phyloP scores from a whole-genome alignment of 345 rosid genomes.

The Eucalyptus camaldulensis region DNA sequence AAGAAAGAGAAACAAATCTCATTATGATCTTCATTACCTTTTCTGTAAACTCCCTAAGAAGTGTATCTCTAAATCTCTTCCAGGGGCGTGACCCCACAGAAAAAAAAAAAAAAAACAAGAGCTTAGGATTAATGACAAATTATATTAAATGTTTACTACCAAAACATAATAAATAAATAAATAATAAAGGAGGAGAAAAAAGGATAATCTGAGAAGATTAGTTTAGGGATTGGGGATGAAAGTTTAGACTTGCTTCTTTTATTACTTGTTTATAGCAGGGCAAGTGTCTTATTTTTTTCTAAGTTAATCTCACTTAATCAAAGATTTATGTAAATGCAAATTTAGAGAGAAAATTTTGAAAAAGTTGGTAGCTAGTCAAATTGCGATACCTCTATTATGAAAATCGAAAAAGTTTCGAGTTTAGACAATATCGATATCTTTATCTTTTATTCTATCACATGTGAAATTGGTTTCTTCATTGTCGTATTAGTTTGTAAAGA shows the following conservation, averaged over 20 bases:
- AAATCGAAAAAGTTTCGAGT: not conserved
- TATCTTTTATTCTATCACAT: not conserved
- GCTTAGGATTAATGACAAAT: not conserved
- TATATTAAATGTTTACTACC: not conserved
- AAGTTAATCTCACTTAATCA: not conserved
- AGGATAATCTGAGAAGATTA: not conserved
- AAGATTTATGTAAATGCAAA: not conserved
- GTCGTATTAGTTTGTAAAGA: not conserved
- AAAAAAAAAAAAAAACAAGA: not conserved
- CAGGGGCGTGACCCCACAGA: not conserved
- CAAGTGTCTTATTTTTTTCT: not conserved
- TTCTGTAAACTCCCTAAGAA: not conserved
- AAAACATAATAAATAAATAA: not conserved
- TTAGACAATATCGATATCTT: not conserved
- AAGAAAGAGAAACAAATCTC: not conserved
- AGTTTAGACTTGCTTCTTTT: not conserved
- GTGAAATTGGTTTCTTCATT: not conserved
- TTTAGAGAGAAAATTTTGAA: not conserved
- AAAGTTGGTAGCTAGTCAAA: not conserved
- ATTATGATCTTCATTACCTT: not conserved
- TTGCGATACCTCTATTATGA: not conserved
- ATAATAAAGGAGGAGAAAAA: not conserved
- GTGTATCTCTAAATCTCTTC: not conserved
- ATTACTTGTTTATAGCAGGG: not conserved
- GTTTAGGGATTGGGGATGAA: not conserved